Base-by-base conservation (phyloP, 2,329 filamentous ascomycete genomes). In the Aspergillus chevalieri region DNA sequence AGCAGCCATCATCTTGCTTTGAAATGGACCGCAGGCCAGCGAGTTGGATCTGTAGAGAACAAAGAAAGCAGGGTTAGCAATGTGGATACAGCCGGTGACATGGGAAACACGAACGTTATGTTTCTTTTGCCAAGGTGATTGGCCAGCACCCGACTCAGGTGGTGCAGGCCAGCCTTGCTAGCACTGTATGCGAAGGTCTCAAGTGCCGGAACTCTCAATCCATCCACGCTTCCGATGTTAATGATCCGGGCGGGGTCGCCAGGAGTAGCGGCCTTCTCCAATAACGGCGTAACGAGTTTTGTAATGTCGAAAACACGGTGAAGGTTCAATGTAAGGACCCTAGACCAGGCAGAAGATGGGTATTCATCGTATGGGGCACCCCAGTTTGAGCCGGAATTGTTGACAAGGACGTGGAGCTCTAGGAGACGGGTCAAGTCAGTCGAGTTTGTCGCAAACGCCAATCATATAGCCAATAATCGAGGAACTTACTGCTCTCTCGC, bases 21-120 rank as follows among this genome's bases (percentile, higher is more conserved):
- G 69, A 55, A 79, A 79, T 50, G 85, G 85, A 3, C 86, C 86
- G 52, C 85, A 88, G 5, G 86, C 86, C 49, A 89, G 69, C 3
- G 82, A 81, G 63, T 89, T 89, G 54, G 76, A 78, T 22, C 72
- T 74, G 47, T 26, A 44, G 47, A 28, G 53, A 69, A 76, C 0
- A 81, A 77, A 30, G 72, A 76, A 48, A 47, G 44, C 15, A 30
- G 43, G 22, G 4, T 30, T 15, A 44, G 17, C 26, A 15, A 30
- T 30, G 4, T 30, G 46, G n/a, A 46, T 21, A 9, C 21, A 47
- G 39, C 14, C 47, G n/a, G 36, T 39, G 17, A 36, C 15, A 19
- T 3, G 44, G 15, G 41, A 42, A 17, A 9, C 15, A 74, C 77
- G 52, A 72, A 77, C 71, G 74, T 78, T 58, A 79, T 77, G 52